Evolutionary conservation across 192 early-diverging fungal species (phyloP).

Genomic region (Rhizoclosmatium globosum): DNA sequence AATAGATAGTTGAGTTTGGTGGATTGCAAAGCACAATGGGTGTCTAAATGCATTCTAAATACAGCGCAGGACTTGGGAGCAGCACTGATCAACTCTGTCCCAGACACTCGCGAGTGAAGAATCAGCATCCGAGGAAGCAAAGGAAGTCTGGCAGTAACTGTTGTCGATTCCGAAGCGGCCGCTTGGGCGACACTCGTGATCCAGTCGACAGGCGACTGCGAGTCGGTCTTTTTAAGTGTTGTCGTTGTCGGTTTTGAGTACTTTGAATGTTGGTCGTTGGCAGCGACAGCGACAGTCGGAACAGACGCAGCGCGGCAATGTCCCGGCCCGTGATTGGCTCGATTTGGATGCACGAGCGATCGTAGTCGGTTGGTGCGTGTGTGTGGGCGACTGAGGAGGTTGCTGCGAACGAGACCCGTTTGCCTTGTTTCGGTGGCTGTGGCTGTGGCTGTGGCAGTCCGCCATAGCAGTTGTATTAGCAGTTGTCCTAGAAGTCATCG

Average conservation of each 20-base stretch:
- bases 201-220: constrained; percentile 5
- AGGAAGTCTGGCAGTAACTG: not conserved
- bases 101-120: not conserved
- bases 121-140: not conserved
- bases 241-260: not conserved
- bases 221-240: not conserved
- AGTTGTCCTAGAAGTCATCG: too few relatives aligned
- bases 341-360: constrained; percentile 1
- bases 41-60: not conserved
- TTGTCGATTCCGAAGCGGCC: not conserved
- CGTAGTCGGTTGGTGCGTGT: constrained; percentile 7
- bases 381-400: not conserved
- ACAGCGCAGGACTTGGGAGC: not conserved
- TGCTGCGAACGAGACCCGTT: not conserved
- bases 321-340: constrained; percentile 22
- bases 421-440: not conserved
- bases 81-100: constrained; percentile 23
- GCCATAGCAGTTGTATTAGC: too few relatives aligned
- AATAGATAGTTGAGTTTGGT: too few relatives aligned
- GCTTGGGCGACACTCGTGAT: not conserved
- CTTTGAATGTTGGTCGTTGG: not conserved
- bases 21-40: too few relatives aligned
- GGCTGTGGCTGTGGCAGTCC: too few relatives aligned
- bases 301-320: constrained; percentile 21
- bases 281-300: constrained; percentile 25